phyloP scores from a whole-genome alignment of 208 protist species.

The Tritrichomonas foetus region DNA sequence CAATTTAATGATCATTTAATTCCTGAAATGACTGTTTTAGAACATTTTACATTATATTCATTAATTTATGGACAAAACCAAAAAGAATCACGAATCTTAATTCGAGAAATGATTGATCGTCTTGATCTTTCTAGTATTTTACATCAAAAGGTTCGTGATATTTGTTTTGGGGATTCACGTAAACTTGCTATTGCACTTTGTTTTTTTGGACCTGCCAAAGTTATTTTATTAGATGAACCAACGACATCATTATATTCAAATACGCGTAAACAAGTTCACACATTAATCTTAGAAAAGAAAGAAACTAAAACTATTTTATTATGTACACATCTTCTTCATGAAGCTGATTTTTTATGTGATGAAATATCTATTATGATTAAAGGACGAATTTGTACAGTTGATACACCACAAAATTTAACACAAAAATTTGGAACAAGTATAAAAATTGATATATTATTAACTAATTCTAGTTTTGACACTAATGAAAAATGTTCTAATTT shows the following conservation, averaged over 20 bases:
- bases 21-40: background rate
- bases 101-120: background rate
- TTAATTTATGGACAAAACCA: background rate
- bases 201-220: background rate
- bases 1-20: slow-evolving; percentile 32
- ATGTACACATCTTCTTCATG: background rate
- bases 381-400: background rate
- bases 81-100: background rate
- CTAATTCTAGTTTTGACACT: background rate
- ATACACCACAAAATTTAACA: background rate
- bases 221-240: slow-evolving; percentile 38
- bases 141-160: background rate
- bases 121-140: background rate
- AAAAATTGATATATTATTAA: background rate
- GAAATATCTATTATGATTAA: slow-evolving; percentile 8
- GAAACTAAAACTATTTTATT: background rate
- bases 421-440: background rate
- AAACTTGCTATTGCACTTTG: slow-evolving; percentile 4
- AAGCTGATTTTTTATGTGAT: slow-evolving; percentile 23
- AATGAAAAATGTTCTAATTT: background rate
- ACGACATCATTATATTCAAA: background rate
- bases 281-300: background rate
- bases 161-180: background rate
- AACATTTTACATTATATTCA: background rate
- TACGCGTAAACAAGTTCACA: background rate